Conservation (phyloP, 2,329 filamentous ascomycete genomes). For the Pseudocercospora macadamiae region DNA sequence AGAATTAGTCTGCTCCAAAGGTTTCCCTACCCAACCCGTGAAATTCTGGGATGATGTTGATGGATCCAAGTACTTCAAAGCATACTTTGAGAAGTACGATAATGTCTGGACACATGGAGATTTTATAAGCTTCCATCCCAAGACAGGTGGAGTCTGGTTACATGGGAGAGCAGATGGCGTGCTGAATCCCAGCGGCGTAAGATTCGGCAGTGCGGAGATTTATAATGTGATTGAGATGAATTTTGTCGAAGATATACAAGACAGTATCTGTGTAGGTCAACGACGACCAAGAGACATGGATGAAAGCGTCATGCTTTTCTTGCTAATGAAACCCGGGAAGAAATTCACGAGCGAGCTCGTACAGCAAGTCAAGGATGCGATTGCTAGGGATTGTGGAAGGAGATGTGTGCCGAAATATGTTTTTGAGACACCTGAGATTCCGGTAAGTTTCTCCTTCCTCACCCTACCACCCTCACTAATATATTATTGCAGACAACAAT, state of each 20-base stretch:
- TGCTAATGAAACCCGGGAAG: conserved; percentile 61
- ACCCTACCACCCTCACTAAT: background rate
- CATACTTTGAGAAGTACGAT: conserved; percentile 52
- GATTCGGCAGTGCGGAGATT: conserved; percentile 80
- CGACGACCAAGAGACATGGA: conserved; percentile 63
- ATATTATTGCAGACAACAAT: conserved; percentile 65
- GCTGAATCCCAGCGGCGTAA: conserved; percentile 75
- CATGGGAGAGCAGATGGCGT: conserved; percentile 76
- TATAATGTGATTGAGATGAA: conserved; percentile 71
- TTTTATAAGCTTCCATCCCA: conserved; percentile 71
- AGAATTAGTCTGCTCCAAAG: conserved; percentile 68
- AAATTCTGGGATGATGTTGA: conserved; percentile 51
- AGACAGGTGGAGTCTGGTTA: conserved; percentile 66
- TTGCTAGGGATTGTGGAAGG: conserved; percentile 68
- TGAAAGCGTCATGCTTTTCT: conserved; percentile 62
- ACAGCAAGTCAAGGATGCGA: conserved; percentile 63
- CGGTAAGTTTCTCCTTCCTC: conserved; percentile 57
- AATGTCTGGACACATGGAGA: conserved; percentile 82
- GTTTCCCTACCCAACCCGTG: conserved; percentile 76
- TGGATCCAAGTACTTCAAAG: conserved; percentile 48
- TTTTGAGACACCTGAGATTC: conserved; percentile 80
- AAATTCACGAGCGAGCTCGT: conserved; percentile 61
- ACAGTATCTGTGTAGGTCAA: conserved; percentile 81
- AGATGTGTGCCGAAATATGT: conserved; percentile 78
- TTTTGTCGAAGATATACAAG: conserved; percentile 65